These are phyloP conservation scores for Logfia minima DNA, from an alignment of 129 eudicot genomes.

Conservation along the genomic window DNA sequence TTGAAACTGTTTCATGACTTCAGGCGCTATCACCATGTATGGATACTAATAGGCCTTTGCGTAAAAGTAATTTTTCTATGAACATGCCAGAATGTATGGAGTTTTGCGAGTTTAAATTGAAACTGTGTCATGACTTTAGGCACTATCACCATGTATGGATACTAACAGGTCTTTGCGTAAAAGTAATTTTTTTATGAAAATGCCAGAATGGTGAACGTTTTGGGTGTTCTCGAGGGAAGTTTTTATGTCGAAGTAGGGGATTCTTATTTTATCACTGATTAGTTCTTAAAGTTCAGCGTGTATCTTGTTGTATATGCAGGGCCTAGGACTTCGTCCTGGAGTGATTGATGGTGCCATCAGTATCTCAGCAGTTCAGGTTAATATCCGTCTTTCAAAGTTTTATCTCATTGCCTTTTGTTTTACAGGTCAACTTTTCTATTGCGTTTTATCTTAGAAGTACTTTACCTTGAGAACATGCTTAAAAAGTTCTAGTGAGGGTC, in stretches of 20 bases:
- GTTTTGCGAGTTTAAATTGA: not conserved
- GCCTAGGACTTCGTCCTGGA: conserved; percentile 88
- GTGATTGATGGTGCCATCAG: conserved; percentile 96
- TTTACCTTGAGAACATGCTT: not conserved
- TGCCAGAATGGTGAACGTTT: not conserved
- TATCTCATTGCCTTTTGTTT: not conserved
- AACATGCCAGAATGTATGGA: not conserved
- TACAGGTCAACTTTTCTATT: not conserved
- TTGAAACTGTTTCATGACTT: not conserved
- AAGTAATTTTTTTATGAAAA: not conserved
- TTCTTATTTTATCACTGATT: not conserved
- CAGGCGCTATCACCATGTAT: not conserved
- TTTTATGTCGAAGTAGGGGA: not conserved
- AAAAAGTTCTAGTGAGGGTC: not conserved
- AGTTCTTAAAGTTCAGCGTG: not conserved
- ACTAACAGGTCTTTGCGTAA: not conserved
- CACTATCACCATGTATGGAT: not conserved
- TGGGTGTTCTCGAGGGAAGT: not conserved
- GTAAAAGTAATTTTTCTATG: not conserved
- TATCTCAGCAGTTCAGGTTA: conserved; percentile 97
- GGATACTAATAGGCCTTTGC: not conserved
- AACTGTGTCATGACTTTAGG: not conserved
- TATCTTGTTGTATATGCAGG: conserved; percentile 43
- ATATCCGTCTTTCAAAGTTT: conserved; percentile 17
- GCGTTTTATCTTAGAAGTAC: not conserved